Base-by-base conservation (phyloP, 208 protist genomes). In the Naegleria lovaniensis region DNA sequence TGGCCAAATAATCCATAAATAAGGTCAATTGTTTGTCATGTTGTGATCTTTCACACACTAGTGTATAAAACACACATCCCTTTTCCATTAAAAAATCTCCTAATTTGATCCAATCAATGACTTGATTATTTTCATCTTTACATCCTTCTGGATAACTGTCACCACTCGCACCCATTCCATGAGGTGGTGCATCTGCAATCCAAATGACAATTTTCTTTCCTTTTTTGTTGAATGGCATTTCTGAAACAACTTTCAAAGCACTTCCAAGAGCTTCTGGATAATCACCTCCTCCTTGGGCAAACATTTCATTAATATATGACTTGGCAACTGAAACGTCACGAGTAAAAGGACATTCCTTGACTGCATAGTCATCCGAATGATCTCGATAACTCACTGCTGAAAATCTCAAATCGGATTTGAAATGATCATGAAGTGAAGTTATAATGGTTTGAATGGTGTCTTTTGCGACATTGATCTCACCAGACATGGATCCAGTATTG, bases 131-230 rank as follows among this genome's bases (percentile, higher is more conserved):
- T 19, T 67, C 55, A 67, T 67, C 55, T 29, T 29, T 29, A 13
- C 55, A 67, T 41, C 92, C 92, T 29, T 91, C 51, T 16, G 91
- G 91, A 15, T 48, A 75, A 16, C 9, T 2, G 84, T 93, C 92
- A 19, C 38, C 39, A 29, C 4, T 22, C 19, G 5, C 29, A 79
- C 43, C 51, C 75, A 89, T 86, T 16, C 76, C 92, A 55, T 93
- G 92, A 16, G 91, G 86, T 36, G 91, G 85, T 3, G 92, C 92
- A 86, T 93, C 92, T 29, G 91, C n/a, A 90, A 93, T 92, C 0
- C 91, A 11, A 58, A 93, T 59, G n/a, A 38, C 67, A 38, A 90
- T 83, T 33, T 91, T 92, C 33, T 87, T 91, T 11, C 85, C 43
- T 5, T 83, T 79, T 6, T 11, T 7, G 40, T 75, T 19, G 19